Evolutionary conservation across 164 flowering plant genomes (phyloP).

Genomic region (Aristolochia fimbriata): DNA sequence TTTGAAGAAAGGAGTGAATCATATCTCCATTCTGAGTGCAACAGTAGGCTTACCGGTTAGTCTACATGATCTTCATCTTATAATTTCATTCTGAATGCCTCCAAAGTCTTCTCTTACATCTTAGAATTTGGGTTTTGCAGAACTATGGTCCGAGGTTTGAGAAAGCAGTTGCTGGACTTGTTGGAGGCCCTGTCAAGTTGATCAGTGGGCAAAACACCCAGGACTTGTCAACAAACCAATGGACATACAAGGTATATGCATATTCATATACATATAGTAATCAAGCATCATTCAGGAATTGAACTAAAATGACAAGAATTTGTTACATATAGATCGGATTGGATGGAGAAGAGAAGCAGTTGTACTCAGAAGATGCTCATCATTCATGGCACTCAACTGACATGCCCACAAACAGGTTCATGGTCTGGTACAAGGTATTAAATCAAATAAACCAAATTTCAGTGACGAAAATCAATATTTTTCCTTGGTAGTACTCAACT

Average conservation of each 20-base stretch:
- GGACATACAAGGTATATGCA: constrained; percentile 34
- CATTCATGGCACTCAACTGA: neutral
- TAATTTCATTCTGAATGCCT: neutral
- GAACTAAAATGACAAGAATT: neutral
- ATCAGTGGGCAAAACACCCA: constrained; percentile 22
- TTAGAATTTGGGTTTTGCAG: constrained; percentile 8
- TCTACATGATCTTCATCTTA: neutral
- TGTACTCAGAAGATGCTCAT: constrained; percentile 11
- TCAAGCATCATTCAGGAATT: neutral
- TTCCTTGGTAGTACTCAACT: neutral
- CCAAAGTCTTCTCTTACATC: neutral
- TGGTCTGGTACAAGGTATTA: constrained; percentile 1
- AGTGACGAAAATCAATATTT: neutral
- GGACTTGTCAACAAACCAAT: constrained; percentile 38
- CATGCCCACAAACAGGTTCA: neutral
- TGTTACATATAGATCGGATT: constrained; percentile 19
- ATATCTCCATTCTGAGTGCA: constrained; percentile 43
- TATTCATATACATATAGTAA: neutral
- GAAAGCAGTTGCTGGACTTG: constrained; percentile 20
- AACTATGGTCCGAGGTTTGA: constrained; percentile 48
- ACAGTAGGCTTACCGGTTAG: constrained; percentile 48
- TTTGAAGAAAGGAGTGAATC: constrained; percentile 33
- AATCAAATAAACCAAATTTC: neutral
- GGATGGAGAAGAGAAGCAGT: constrained; percentile 23
- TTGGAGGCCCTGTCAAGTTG: constrained; percentile 35